phyloP scores from a whole-genome alignment of 208 protist genomes.

The Wallacemonas sp. region DNA sequence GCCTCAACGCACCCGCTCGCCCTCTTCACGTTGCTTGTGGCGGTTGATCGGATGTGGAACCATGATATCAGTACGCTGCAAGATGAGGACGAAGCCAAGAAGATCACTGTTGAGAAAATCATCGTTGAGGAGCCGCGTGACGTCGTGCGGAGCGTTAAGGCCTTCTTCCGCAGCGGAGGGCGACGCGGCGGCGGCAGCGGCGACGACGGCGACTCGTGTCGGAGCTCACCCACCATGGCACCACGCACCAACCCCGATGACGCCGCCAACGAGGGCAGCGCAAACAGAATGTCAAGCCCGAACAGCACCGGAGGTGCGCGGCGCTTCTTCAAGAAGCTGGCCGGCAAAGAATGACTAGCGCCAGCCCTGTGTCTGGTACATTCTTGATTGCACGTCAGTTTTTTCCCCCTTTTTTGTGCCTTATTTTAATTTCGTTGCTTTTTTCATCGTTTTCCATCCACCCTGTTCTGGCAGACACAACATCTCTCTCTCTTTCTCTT shows the following conservation, averaged over 20 bases:
- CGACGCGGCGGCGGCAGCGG: not conserved
- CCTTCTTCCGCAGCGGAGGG: slow-evolving; percentile 12
- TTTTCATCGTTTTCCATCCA: too few species aligned
- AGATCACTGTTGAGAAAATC: not conserved
- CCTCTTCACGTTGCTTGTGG: slow-evolving; percentile 52
- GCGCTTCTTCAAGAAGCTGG: slow-evolving; percentile 11
- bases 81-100: not conserved
- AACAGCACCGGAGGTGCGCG: not conserved
- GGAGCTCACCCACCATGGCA: too few species aligned
- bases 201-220: not conserved
- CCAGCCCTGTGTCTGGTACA: not conserved
- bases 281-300: too few species aligned
- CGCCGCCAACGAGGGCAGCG: not conserved
- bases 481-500: slow-evolving; percentile 13
- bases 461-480: too few species aligned
- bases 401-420: slow-evolving; percentile 13
- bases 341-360: not conserved
- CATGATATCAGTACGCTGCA: slow-evolving; percentile 16
- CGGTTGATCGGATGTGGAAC: slow-evolving; percentile 52
- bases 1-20: slow-evolving; percentile 27
- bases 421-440: slow-evolving; percentile 3
- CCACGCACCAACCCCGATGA: too few species aligned
- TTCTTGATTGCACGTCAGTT: not conserved
- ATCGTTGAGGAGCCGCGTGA: not conserved
- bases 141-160: slow-evolving; percentile 2